Percentiles rank a stretch among this genome's conserved stretches.
These are phyloP conservation scores for Durusdinium trenchii DNA, from an alignment of 73 alveolate species.

Conservation along the genomic window DNA sequence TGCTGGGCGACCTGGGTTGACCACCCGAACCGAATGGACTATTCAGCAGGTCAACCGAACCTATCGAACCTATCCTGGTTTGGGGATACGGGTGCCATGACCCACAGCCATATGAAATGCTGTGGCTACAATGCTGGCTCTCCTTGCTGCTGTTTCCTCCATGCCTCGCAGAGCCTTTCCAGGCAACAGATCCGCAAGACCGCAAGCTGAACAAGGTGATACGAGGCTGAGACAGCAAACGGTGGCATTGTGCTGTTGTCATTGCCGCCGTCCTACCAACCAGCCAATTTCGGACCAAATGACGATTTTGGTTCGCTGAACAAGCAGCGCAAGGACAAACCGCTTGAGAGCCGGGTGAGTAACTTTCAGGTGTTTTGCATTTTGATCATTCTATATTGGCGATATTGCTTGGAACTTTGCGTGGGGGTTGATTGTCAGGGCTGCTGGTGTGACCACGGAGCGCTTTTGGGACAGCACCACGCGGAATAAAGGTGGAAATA, in stretches of 20 bases:
- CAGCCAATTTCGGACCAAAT: too few relatives aligned
- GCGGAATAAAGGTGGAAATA: not conserved
- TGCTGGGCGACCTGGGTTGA: not conserved
- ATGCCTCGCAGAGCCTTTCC: too few relatives aligned
- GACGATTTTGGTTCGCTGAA: too few relatives aligned
- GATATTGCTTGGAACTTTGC: not conserved
- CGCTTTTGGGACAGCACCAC: constrained; percentile 70
- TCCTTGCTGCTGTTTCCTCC: too few relatives aligned
- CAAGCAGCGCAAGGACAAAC: too few relatives aligned
- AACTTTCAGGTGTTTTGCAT: too few relatives aligned
- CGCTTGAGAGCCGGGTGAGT: too few relatives aligned
- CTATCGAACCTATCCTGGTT: not conserved
- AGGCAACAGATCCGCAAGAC: not conserved
- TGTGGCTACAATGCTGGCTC: too few relatives aligned
- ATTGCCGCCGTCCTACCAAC: too few relatives aligned
- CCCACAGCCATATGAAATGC: too few relatives aligned
- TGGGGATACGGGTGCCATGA: not conserved
- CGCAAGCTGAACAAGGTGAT: constrained; percentile 16
- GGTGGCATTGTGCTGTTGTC: too few relatives aligned
- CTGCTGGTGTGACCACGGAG: constrained; percentile 75
- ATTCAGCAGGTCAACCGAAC: not conserved
- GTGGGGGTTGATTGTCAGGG: not conserved
- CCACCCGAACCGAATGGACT: not conserved
- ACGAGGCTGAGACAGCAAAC: not conserved
- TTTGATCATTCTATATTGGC: not conserved